Conservation (phyloP, 2,329 filamentous ascomycete species). For the Aspergillus brunneoviolaceus region DNA sequence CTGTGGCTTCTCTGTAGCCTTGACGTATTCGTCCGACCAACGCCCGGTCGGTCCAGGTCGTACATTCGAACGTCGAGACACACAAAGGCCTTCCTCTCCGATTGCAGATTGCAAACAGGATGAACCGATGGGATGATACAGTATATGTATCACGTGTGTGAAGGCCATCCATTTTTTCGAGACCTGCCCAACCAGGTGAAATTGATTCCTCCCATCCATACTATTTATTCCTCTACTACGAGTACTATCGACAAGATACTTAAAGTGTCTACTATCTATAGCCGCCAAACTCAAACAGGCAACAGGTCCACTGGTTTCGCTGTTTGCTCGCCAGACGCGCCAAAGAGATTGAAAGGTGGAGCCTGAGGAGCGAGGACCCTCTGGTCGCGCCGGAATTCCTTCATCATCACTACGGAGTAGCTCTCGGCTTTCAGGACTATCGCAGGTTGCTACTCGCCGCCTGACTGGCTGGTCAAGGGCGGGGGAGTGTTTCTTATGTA, state of each 20-base stretch:
- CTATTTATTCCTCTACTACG: no score
- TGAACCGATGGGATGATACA: neutral
- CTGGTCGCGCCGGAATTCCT: neutral
- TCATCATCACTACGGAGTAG: neutral
- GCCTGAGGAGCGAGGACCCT: neutral
- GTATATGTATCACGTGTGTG: no score
- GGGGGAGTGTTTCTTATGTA: no score
- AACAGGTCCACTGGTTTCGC: neutral
- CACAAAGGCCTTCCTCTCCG: neutral
- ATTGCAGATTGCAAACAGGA: neutral
- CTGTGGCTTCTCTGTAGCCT: slow-evolving; percentile 1
- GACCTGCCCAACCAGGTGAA: no score
- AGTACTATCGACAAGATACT: no score
- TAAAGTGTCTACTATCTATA: neutral
- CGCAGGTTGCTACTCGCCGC: slow-evolving; percentile 6
- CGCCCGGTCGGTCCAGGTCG: neutral
- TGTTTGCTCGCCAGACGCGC: neutral
- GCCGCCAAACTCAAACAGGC: slow-evolving; percentile 4
- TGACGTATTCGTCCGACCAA: slow-evolving; percentile 1
- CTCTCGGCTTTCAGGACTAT: neutral
- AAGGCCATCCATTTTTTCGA: no score
- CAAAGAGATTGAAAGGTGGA: neutral
- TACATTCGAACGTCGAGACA: neutral
- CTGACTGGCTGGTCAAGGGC: neutral
- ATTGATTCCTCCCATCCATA: neutral